Conservation (phyloP, 345 rosid genomes). For the Clarkia xantiana region DNA sequence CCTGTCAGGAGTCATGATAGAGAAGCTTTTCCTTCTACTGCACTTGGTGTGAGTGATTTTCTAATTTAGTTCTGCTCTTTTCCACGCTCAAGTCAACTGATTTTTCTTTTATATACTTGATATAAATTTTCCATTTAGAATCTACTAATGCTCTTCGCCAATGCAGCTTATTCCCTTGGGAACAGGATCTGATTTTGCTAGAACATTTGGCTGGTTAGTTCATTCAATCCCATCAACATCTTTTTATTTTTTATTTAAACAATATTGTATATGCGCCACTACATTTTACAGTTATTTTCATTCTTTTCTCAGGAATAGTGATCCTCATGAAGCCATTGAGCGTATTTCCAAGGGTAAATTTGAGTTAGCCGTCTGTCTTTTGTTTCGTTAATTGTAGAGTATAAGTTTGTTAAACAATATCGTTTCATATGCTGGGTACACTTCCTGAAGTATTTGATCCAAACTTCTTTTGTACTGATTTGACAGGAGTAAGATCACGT, state of each 20-base stretch:
- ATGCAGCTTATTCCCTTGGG: constrained; percentile 84
- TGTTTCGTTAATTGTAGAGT: too few relatives aligned
- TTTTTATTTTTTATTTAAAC: background rate
- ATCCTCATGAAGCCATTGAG: constrained; percentile 71
- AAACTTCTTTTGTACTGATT: constrained; percentile 5
- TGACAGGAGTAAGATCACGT: constrained; percentile 52
- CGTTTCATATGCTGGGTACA: background rate
- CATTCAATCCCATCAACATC: constrained; percentile 9
- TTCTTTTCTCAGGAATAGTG: constrained; percentile 50
- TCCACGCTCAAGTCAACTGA: background rate
- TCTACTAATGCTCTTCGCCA: constrained; percentile 12
- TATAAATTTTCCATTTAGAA: constrained; percentile 1
- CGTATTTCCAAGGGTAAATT: constrained; percentile 62
- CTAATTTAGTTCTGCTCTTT: constrained; percentile 1
- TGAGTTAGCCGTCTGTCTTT: background rate
- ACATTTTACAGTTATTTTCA: background rate
- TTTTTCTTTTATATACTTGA: background rate
- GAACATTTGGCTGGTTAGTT: constrained; percentile 94
- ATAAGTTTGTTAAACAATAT: too few relatives aligned
- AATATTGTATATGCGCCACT: background rate
- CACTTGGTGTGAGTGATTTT: constrained; percentile 69
- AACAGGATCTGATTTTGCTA: constrained; percentile 89
- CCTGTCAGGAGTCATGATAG: constrained; percentile 32
- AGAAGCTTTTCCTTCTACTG: constrained; percentile 46
- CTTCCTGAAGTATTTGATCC: constrained; percentile 1